Evolutionary conservation across 306 rosid genomes (phyloP), one percentile per base, ranked within the genome.

Genomic region (Acacia acuminata): DNA sequence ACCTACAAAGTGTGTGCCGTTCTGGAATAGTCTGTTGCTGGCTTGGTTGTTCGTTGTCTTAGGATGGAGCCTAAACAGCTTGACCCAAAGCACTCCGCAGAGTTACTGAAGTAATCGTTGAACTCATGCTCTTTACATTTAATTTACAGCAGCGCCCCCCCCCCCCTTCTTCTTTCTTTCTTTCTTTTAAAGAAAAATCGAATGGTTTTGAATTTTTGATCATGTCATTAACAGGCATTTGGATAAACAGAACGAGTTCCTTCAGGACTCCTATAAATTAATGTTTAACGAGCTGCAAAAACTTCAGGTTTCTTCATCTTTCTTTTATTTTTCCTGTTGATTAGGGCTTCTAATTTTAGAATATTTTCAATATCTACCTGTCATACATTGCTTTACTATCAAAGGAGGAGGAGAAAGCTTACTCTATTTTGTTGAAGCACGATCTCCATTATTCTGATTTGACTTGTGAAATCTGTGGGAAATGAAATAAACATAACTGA

Each of bases 201-300:
- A 17, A 2, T 77, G 5, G 20, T 13, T 82, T 66, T 73, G 45
- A 70, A 10, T 14, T n/a, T 82, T 67, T 67, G 48, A 64, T 58
- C 60, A 10, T 38, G 9, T 36, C 30, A 71, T 66, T 42, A 81
- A 81, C 51, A 84, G 87, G 71, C 84, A 76, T 71, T 47, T 84
- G 75, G 82, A 84, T 53, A 85, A 77, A 78, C 83, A 73, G 63
- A 73, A 78, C 60, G 69, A 85, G 80, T 66, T 73, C 47, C 83
- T 82, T 27, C 27, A 13, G 61, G 75, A 81, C 14, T 63, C 84
- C 8, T n/a, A 61, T 45, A 63, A 11, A 43, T 71, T 75, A 63
- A 81, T 84, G 82, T n/a, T 71, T 51, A 60, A 50, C 32, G 76
- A 84, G 66, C 44, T 77, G 56, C 82, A 63, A 27, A 76, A 64